Evolutionary conservation across 2,329 filamentous ascomycete species (phyloP).

Genomic region (Fusarium chaquense): DNA sequence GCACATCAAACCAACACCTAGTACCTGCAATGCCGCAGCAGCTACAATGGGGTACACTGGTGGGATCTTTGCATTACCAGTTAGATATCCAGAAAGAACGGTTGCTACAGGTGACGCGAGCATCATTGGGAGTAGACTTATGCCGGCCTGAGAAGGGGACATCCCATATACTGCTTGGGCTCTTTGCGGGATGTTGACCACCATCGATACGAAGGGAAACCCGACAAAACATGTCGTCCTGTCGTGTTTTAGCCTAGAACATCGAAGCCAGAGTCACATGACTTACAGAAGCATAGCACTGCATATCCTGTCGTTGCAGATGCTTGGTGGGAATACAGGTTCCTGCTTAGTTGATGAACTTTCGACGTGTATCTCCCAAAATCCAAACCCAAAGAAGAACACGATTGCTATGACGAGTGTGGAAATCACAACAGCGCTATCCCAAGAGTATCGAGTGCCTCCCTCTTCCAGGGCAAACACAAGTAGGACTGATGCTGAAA

Average conservation of each 20-base stretch:
- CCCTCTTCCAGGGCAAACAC: constrained; percentile 12
- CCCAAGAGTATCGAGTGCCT: constrained; percentile 6
- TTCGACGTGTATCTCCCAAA: constrained; percentile 4
- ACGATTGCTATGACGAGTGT: background rate
- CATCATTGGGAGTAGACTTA: constrained; percentile 13
- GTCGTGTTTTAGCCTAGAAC: fast-evolving
- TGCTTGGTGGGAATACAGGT: constrained; percentile 9
- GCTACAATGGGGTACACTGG: background rate
- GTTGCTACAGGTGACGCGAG: background rate
- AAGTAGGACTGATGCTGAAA: constrained; percentile 12
- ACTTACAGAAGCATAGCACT: constrained; percentile 14
- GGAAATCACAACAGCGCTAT: background rate
- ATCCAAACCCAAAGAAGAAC: background rate
- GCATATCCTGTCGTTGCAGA: constrained; percentile 15
- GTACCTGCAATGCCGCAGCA: background rate
- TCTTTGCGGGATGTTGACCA: constrained; percentile 9
- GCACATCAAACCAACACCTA: constrained; percentile 7
- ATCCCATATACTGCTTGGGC: constrained; percentile 8
- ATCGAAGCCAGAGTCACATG: too few species aligned
- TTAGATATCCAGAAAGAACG: constrained; percentile 1
- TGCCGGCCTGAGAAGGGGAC: background rate
- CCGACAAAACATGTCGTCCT: constrained; percentile 5
- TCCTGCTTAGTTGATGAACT: constrained; percentile 4
- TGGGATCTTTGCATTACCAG: background rate
- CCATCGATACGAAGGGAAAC: constrained; percentile 16